These are phyloP conservation scores for Quercus parvula DNA, from an alignment of 306 rosid species.

Conservation along the genomic window DNA sequence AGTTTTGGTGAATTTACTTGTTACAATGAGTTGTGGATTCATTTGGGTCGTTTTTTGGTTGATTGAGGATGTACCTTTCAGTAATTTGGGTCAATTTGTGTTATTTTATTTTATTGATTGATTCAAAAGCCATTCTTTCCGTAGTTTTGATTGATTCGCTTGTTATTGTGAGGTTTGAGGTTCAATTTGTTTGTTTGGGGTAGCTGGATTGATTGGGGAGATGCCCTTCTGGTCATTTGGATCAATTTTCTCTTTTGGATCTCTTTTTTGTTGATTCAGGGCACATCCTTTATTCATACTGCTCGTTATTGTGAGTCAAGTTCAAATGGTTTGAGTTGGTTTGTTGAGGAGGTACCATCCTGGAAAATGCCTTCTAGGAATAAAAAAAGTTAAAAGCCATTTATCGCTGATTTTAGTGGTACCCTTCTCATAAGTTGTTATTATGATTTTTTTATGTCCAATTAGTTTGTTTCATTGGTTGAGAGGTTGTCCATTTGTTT, in stretches of 20 bases:
- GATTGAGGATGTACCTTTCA: not conserved
- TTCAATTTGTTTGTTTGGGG: not conserved
- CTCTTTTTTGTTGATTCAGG: not conserved
- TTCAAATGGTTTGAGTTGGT: not conserved
- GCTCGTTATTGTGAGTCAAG: constrained; percentile 3
- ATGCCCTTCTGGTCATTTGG: not conserved
- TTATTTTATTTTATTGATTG: not conserved
- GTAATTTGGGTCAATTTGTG: not conserved
- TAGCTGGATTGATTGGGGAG: not conserved
- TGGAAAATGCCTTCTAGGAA: not conserved
- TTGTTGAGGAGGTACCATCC: not conserved
- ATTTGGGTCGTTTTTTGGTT: not conserved
- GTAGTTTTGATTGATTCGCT: constrained; percentile 3
- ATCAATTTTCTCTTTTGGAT: not conserved
- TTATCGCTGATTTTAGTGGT: not conserved
- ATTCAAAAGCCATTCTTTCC: not conserved
- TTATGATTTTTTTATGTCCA: not conserved
- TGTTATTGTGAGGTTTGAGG: not conserved
- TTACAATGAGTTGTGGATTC: not conserved
- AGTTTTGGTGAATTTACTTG: constrained; percentile 1
- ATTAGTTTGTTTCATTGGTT: not conserved
- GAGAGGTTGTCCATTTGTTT: not conserved
- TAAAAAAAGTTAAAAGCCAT: no score
- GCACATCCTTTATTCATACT: not conserved
- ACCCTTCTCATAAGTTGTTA: not conserved